Evolutionary conservation across 208 protist species (phyloP).

Genomic region (Leishmania lainsoni): DNA sequence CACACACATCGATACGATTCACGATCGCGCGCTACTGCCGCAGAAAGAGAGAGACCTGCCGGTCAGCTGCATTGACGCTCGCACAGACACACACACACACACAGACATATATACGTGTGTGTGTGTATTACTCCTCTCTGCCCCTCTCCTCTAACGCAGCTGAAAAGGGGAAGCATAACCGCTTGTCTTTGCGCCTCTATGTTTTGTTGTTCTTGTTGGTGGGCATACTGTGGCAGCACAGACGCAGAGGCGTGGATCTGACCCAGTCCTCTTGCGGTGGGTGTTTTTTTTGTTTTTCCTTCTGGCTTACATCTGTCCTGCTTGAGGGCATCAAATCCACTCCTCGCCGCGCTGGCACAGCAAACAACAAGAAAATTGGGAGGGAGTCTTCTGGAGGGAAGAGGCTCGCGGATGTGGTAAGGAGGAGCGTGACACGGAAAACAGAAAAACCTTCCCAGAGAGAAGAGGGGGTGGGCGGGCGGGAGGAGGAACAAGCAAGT

Average conservation of each 20-base stretch:
- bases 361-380: neutral
- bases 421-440: neutral
- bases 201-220: neutral
- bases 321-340: neutral
- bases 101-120: too few relatives aligned
- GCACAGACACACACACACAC: too few relatives aligned
- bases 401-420: neutral
- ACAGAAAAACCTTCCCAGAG: neutral
- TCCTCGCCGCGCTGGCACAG: neutral
- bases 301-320: neutral
- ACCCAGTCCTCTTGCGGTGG: neutral
- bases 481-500: neutral
- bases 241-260: neutral
- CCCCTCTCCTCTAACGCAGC: neutral
- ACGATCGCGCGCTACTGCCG: neutral
- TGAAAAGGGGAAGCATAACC: neutral
- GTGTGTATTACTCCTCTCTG: neutral
- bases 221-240: neutral
- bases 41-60: neutral
- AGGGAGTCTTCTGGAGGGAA: neutral
- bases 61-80: neutral
- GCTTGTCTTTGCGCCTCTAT: neutral
- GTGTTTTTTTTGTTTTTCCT: neutral
- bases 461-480: neutral
- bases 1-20: neutral